Percentiles rank a stretch among this genome's conserved stretches.
Evolutionary conservation across 139 green algal genomes (phyloP).

Genomic region (Chlamydomonas urium): DNA sequence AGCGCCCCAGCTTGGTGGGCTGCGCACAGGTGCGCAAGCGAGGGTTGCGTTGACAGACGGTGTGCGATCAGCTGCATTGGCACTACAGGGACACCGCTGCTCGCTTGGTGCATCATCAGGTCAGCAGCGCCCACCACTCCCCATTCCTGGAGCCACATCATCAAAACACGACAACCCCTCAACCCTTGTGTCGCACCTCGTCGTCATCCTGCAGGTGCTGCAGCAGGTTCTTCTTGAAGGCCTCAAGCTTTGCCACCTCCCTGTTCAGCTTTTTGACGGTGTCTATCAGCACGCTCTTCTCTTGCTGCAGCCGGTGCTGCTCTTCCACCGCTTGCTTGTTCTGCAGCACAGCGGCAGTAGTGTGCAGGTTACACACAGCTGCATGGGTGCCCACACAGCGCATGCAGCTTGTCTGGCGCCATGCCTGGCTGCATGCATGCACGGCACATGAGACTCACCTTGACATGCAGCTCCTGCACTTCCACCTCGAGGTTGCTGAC

Average conservation of each 20-base stretch:
- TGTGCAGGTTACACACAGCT: neutral
- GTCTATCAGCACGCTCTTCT: conserved; percentile 67
- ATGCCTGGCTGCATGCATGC: neutral
- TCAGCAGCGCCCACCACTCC: too few relatives aligned
- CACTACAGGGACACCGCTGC: too few relatives aligned
- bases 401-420: conserved; percentile 2
- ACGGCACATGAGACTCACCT: conserved; percentile 24
- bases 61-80: too few relatives aligned
- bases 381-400: neutral
- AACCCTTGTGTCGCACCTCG: conserved; percentile 30
- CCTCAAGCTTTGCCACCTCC: conserved; percentile 69
- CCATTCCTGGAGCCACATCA: too few relatives aligned
- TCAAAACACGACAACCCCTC: too few relatives aligned
- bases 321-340: conserved; percentile 45
- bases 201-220: conserved; percentile 65
- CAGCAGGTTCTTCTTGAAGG: conserved; percentile 74
- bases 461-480: conserved; percentile 38
- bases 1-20: conserved; percentile 25
- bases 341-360: conserved; percentile 22
- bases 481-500: conserved; percentile 43
- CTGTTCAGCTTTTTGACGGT: conserved; percentile 75
- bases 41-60: too few relatives aligned
- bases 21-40: conserved; percentile 9
- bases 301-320: conserved; percentile 48
- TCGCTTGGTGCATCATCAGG: too few relatives aligned